Evolutionary conservation across 139 green algal species (phyloP), one percentile per base, ranked within the genome.

Genomic region (Astrephomene gubernaculifera): DNA sequence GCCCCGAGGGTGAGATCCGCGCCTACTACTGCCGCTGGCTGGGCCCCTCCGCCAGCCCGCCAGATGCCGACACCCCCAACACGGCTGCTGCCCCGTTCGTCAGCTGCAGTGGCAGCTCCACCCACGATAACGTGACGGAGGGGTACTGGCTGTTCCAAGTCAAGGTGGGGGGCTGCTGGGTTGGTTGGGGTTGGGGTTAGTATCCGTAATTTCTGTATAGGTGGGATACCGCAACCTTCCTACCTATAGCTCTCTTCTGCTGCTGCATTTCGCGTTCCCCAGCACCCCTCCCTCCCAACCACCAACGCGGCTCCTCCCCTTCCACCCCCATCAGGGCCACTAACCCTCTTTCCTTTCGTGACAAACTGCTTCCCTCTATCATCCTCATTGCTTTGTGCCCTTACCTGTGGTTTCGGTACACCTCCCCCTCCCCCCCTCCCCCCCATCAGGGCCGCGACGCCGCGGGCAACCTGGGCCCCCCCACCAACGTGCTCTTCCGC

Each of bases 131-230:
- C 29, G 81, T 86, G 22, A 86, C 69, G 4, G 81, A 86, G 29
- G 81, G 81, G 41, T 81, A 71, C 69, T 86, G 81, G 81, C 68
- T 86, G 69, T 86, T 86, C 68, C 81, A 86, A 29, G 81, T 80
- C 68, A 79, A 79, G 53, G 81, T 79, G 43, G 10, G 73, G 41
- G 3, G 71, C 1, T n/a, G 60, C 21, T 22, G 60, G 24, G 60
- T 4, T 4, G 19, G 27, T 27, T 27, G 60, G 60, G 12, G 60
- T 8, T n/a, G 27, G 25, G 60, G 60, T 67, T 41, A n/a, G n/a
- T n/a, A 35, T 52, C 1, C 33, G 38, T 24, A 24, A 24, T 71
- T 71, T 71, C 63, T 21, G 9, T 71, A n/a, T n/a, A n/a, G n/a
- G n/a, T n/a, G n/a, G n/a, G n/a, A n/a, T n/a, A n/a, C n/a, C n/a